These are phyloP conservation scores for Saccharomyces jurei DNA, from an alignment of 805 yeast species.

Conservation along the genomic window DNA sequence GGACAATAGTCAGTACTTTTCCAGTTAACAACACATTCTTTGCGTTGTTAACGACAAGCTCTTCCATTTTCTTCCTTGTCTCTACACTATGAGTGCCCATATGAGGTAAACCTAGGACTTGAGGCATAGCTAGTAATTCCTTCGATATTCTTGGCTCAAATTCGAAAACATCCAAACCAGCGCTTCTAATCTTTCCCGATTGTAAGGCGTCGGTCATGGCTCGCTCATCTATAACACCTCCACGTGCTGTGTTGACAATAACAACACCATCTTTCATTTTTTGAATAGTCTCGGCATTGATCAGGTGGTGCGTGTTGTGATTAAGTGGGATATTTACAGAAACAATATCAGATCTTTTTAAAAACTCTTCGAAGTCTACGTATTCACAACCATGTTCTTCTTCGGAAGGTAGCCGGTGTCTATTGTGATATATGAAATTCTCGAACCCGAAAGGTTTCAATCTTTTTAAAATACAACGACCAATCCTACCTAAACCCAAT, in stretches of 20 bases:
- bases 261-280: constrained; percentile 76
- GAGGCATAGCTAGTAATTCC: constrained; percentile 54
- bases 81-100: constrained; percentile 78
- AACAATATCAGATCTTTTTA: constrained; percentile 57
- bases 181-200: constrained; percentile 55
- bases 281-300: constrained; percentile 50
- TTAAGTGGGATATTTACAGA: constrained; percentile 75
- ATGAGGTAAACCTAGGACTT: constrained; percentile 76
- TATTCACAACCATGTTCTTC: constrained; percentile 65
- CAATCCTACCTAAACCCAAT: constrained; percentile 86
- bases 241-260: constrained; percentile 78
- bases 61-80: constrained; percentile 75
- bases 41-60: constrained; percentile 63
- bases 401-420: constrained; percentile 49
- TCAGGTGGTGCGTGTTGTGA: constrained; percentile 57
- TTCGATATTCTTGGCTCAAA: constrained; percentile 62
- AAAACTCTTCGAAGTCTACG: constrained; percentile 61
- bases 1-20: constrained; percentile 67
- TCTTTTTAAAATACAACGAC: constrained; percentile 68
- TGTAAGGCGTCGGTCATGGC: constrained; percentile 50
- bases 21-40: constrained; percentile 52
- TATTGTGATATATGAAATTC: constrained; percentile 64
- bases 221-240: constrained; percentile 66
- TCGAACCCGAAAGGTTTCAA: constrained; percentile 69
- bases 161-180: constrained; percentile 72